Conservation (phyloP, 164 flowering plant species). For the Amborella trichopoda region DNA sequence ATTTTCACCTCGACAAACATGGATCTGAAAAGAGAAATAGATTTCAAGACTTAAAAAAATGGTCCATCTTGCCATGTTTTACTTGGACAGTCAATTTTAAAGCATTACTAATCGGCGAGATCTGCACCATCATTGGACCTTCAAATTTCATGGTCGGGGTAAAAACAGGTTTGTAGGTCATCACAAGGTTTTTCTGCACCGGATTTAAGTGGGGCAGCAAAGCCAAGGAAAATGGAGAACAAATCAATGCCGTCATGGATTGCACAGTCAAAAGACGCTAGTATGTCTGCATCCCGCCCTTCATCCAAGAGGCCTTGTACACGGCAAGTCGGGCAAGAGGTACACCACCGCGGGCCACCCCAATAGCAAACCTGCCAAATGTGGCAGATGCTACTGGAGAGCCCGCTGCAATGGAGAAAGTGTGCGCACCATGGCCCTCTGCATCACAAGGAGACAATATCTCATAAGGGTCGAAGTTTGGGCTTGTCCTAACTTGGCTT, state of each 20-base stretch:
- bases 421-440: slow-evolving; percentile 65
- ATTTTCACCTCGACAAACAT: too few species aligned
- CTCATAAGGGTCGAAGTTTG: neutral
- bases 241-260: slow-evolving; percentile 65
- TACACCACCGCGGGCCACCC: slow-evolving; percentile 53
- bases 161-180: too few species aligned
- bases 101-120: too few species aligned
- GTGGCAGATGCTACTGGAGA: slow-evolving; percentile 34
- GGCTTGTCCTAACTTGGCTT: neutral
- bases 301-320: slow-evolving; percentile 53
- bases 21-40: too few species aligned
- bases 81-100: too few species aligned
- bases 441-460: slow-evolving; percentile 53
- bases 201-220: too few species aligned
- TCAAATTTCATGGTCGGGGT: too few species aligned
- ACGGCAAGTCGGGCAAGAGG: slow-evolving; percentile 42
- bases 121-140: too few species aligned
- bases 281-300: slow-evolving; percentile 47
- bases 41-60: too few species aligned
- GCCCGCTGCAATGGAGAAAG: slow-evolving; percentile 57
- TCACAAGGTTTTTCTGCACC: too few species aligned
- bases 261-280: slow-evolving; percentile 66
- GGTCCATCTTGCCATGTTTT: too few species aligned
- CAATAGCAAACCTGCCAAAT: slow-evolving; percentile 49
- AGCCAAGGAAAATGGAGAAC: slow-evolving; percentile 66